Evolutionary conservation across 108 stramenopile species (phyloP).

Genomic region (Halocafeteria seosinensis): DNA sequence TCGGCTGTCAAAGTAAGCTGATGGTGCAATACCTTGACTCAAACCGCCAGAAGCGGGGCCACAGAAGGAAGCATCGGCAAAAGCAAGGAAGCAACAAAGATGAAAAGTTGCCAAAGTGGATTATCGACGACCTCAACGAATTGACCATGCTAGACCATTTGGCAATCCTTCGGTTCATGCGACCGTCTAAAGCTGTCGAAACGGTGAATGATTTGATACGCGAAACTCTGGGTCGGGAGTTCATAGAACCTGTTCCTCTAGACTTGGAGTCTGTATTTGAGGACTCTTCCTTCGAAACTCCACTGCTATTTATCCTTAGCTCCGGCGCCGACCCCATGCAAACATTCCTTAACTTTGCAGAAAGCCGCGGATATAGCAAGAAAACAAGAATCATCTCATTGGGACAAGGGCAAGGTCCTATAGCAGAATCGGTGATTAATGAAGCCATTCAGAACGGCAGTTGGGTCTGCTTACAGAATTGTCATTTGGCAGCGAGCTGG

Average conservation of each 20-base stretch:
- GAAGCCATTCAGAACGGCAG: slow-evolving; percentile 32
- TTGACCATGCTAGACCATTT: slow-evolving; percentile 21
- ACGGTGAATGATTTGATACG: slow-evolving; percentile 29
- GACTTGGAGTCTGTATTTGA: slow-evolving; percentile 30
- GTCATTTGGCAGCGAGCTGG: slow-evolving; percentile 42
- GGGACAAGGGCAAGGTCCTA: slow-evolving; percentile 42
- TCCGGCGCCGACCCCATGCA: slow-evolving; percentile 46
- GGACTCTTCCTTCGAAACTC: slow-evolving; percentile 30
- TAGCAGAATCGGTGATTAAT: slow-evolving; percentile 14
- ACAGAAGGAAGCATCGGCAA: too few species aligned
- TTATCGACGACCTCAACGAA: too few species aligned
- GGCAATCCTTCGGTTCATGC: slow-evolving; percentile 31
- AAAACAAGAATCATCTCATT: slow-evolving; percentile 25
- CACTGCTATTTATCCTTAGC: slow-evolving; percentile 42
- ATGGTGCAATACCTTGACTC: too few species aligned
- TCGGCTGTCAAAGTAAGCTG: too few species aligned
- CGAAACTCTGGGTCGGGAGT: slow-evolving; percentile 26
- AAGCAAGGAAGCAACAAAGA: too few species aligned
- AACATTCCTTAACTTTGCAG: slow-evolving; percentile 35
- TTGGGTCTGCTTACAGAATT: slow-evolving; percentile 50
- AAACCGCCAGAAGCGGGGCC: too few species aligned
- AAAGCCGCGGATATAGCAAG: slow-evolving; percentile 26
- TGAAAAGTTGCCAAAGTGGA: too few species aligned
- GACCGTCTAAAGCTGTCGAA: slow-evolving; percentile 32
- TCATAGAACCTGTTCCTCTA: slow-evolving; percentile 42